These are phyloP conservation scores for Lanmaoa pseudosensibilis DNA, from an alignment of 768 basidiomycete genomes.

Conservation along the genomic window DNA sequence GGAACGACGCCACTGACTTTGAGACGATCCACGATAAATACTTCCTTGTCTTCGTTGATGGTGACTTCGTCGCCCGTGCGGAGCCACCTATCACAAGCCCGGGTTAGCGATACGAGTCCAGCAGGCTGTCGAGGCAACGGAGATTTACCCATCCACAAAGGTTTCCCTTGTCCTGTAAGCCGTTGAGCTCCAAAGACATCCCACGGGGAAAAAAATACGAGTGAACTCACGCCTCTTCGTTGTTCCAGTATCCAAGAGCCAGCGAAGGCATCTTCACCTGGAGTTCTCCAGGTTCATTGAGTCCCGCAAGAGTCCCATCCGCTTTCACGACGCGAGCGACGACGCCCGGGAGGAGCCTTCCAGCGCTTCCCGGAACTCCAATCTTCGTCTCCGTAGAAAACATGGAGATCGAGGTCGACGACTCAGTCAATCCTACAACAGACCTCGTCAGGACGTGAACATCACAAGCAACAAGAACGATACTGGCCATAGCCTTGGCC, in stretches of 20 bases:
- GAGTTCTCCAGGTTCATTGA: conserved; percentile 62
- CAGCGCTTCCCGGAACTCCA: conserved; percentile 53
- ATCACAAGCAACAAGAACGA: background rate
- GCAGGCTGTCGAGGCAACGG: background rate
- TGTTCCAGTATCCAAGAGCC: conserved; percentile 51
- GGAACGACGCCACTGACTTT: conserved; percentile 41
- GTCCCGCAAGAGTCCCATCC: conserved; percentile 56
- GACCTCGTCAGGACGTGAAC: background rate
- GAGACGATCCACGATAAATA: conserved; percentile 62
- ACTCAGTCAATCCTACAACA: conserved; percentile 63
- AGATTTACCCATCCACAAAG: conserved; percentile 60
- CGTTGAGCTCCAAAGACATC: background rate
- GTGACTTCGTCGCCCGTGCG: conserved; percentile 66
- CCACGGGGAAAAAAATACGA: background rate
- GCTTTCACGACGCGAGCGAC: conserved; percentile 52
- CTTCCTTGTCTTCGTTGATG: conserved; percentile 52
- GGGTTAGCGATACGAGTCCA: background rate
- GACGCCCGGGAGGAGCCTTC: conserved; percentile 52
- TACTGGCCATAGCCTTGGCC: conserved; percentile 62
- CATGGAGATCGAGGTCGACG: conserved; percentile 51
- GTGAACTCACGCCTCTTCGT: conserved; percentile 57
- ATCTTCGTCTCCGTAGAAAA: conserved; percentile 47
- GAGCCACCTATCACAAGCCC: conserved; percentile 50
- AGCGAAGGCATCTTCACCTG: conserved; percentile 42
- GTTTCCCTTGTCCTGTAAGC: conserved; percentile 59